phyloP scores from a whole-genome alignment of 108 stramenopile species.

The Conticribra weissflogii region DNA sequence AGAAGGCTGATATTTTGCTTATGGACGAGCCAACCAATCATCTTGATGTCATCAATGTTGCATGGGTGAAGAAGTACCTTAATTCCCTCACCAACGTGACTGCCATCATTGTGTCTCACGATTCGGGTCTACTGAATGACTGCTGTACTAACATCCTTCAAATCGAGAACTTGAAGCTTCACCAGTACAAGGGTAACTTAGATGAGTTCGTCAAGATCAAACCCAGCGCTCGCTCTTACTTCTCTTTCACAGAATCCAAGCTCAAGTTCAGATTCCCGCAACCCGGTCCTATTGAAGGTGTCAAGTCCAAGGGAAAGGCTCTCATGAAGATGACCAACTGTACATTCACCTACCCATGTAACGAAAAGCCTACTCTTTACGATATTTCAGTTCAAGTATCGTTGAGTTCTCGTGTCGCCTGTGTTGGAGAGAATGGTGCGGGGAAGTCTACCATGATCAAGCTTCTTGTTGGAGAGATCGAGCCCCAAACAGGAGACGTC shows the following conservation, averaged over 20 bases:
- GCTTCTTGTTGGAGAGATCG: conserved; percentile 97
- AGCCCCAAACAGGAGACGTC: conserved; percentile 93
- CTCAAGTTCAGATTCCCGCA: conserved; percentile 98
- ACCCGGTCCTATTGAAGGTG: conserved; percentile 96
- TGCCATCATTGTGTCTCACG: conserved; percentile 98
- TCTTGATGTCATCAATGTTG: conserved; percentile 99
- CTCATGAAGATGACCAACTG: conserved; percentile 98
- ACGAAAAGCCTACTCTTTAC: conserved; percentile 92
- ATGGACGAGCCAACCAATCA: conserved; percentile 99
- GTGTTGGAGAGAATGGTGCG: conserved; percentile 99
- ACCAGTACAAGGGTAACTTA: conserved; percentile 97
- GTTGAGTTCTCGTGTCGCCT: conserved; percentile 97
- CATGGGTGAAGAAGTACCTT: conserved; percentile 99
- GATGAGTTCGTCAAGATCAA: conserved; percentile 97
- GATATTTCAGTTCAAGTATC: conserved; percentile 98
- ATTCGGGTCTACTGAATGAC: conserved; percentile 98
- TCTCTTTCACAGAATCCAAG: conserved; percentile 92
- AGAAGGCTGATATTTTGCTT: conserved; percentile 97
- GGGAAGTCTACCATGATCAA: conserved; percentile 99
- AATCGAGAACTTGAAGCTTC: conserved; percentile 98
- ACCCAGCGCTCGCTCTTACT: conserved; percentile 97
- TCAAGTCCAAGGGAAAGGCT: conserved; percentile 98
- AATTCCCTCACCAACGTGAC: conserved; percentile 96
- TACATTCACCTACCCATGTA: conserved; percentile 98
- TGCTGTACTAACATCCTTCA: conserved; percentile 98